Evolutionary conservation across 2,329 filamentous ascomycete species (phyloP).

Genomic region (Fusarium continuum): DNA sequence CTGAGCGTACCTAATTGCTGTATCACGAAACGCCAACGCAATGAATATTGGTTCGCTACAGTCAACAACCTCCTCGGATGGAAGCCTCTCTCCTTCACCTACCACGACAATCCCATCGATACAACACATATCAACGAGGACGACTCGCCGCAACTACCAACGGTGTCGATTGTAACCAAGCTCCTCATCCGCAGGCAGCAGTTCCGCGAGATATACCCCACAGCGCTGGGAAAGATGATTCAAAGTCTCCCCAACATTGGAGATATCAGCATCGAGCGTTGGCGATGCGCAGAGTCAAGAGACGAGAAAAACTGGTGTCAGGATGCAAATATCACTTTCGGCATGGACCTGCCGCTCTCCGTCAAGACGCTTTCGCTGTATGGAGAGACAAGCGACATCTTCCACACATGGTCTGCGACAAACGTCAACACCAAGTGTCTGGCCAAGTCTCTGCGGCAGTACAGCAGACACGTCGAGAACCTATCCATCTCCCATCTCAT

Average conservation of each 20-base stretch:
- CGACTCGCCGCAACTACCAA: not conserved
- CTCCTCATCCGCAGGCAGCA: constrained; percentile 17
- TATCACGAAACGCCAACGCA: too few relatives aligned
- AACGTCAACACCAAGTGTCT: not conserved
- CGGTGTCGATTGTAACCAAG: not conserved
- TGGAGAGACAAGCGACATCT: not conserved
- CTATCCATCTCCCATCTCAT: constrained; percentile 13
- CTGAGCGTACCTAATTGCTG: too few relatives aligned
- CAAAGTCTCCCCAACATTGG: not conserved
- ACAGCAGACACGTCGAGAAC: not conserved
- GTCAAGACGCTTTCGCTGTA: constrained; percentile 6
- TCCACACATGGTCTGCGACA: not conserved
- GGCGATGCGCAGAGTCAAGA: not conserved
- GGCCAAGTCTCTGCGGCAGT: constrained; percentile 1
- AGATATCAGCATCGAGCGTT: not conserved
- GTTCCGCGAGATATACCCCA: not conserved
- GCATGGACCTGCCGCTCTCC: not conserved
- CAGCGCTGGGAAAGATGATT: not conserved
- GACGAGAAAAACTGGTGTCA: not conserved
- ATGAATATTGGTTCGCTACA: not conserved
- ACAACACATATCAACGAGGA: not conserved
- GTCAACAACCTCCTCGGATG: constrained; percentile 6
- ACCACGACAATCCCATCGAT: fast-evolving
- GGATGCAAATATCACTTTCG: not conserved
- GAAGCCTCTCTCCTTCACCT: not conserved